These are phyloP conservation scores for Phytophthora quininea DNA, from an alignment of 352 stramenopile genomes.

Conservation along the genomic window DNA sequence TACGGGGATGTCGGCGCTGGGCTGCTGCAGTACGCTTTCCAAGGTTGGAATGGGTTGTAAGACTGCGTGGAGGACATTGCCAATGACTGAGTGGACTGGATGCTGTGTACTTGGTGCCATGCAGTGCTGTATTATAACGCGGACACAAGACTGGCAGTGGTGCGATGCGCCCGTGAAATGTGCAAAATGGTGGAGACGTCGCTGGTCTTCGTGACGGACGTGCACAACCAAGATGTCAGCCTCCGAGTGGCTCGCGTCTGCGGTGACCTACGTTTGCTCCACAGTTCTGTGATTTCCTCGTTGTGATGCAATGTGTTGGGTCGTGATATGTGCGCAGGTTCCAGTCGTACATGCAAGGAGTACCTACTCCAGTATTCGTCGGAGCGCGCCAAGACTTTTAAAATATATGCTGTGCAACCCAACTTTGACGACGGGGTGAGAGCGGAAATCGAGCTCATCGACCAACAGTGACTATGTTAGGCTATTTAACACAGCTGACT, in stretches of 20 bases:
- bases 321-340: conserved; percentile 38
- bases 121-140: conserved; percentile 72
- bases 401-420: conserved; percentile 41
- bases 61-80: not conserved
- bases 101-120: conserved; percentile 6
- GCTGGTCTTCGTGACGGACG: conserved; percentile 73
- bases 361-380: conserved; percentile 58
- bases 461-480: conserved; percentile 41
- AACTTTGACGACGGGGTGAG: conserved; percentile 50
- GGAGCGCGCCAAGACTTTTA: conserved; percentile 51
- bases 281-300: not conserved
- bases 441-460: conserved; percentile 58
- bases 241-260: conserved; percentile 71
- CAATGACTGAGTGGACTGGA: not conserved
- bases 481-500: conserved; percentile 27
- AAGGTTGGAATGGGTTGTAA: conserved; percentile 44
- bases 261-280: conserved; percentile 36
- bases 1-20: conserved; percentile 76
- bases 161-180: conserved; percentile 72
- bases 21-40: conserved; percentile 77
- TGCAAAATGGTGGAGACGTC: conserved; percentile 79
- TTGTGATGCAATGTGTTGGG: not conserved
- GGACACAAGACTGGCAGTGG: conserved; percentile 55
- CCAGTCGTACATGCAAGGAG: conserved; percentile 54
- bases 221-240: conserved; percentile 61